phyloP scores from a whole-genome alignment of 176 grass and related monocot species.

The Poa annua region DNA sequence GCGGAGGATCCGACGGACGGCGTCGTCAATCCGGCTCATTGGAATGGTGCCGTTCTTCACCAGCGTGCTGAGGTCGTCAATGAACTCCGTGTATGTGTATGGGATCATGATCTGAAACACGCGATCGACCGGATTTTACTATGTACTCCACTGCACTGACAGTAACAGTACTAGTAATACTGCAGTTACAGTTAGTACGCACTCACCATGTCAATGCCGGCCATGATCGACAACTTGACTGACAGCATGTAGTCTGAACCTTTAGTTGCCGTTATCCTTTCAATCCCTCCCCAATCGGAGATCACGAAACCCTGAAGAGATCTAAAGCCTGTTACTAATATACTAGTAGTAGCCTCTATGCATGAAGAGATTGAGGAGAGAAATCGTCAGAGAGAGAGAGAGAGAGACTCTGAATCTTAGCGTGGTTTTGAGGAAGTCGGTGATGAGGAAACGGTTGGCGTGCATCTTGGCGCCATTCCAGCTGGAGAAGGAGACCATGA shows the following conservation, averaged over 20 bases:
- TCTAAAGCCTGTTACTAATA: no score
- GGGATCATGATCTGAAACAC: slow-evolving; percentile 41
- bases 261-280: slow-evolving; percentile 64
- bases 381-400: no score
- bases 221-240: slow-evolving; percentile 53
- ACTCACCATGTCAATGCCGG: slow-evolving; percentile 78
- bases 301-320: slow-evolving; percentile 71
- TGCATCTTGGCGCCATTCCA: slow-evolving; percentile 94
- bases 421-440: slow-evolving; percentile 65
- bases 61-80: slow-evolving; percentile 4
- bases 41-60: slow-evolving; percentile 37
- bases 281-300: slow-evolving; percentile 72
- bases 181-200: no score
- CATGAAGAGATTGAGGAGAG: no score
- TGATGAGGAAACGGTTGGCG: slow-evolving; percentile 65
- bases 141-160: background rate
- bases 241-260: slow-evolving; percentile 64
- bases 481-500: slow-evolving; percentile 85
- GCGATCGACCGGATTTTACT: background rate
- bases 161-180: background rate
- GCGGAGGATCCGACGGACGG: slow-evolving; percentile 58
- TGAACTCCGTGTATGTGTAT: slow-evolving; percentile 43
- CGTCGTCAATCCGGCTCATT: slow-evolving; percentile 72
- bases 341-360: no score
- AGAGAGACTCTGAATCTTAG: slow-evolving; percentile 30